These are phyloP conservation scores for Tilletiopsis washingtonensis DNA, from an alignment of 1,284 basidiomycete genomes.

Conservation along the genomic window DNA sequence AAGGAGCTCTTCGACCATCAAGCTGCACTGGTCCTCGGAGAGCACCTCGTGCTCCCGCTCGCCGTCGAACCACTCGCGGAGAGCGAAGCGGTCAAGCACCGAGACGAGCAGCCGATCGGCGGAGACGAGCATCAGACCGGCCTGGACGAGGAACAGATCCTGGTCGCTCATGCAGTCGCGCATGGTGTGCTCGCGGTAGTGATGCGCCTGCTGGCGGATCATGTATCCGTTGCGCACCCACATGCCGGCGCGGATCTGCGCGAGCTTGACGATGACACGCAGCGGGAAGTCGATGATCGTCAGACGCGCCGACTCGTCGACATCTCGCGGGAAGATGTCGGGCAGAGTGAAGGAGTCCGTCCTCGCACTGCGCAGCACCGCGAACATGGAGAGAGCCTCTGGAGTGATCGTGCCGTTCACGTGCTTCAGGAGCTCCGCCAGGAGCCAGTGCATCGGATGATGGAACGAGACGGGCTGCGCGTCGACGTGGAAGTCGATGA, in stretches of 20 bases:
- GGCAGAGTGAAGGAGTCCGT: slow-evolving; percentile 6
- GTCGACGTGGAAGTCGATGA: slow-evolving; percentile 54
- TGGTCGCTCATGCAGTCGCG: slow-evolving; percentile 95
- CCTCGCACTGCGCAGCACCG: not conserved
- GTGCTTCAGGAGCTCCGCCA: slow-evolving; percentile 76
- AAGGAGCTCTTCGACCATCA: slow-evolving; percentile 86
- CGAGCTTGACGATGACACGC: slow-evolving; percentile 54
- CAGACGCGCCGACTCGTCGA: slow-evolving; percentile 28
- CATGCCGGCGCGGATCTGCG: slow-evolving; percentile 86
- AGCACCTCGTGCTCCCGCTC: slow-evolving; percentile 53
- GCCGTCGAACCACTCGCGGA: slow-evolving; percentile 64
- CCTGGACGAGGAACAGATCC: slow-evolving; percentile 85
- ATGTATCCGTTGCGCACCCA: slow-evolving; percentile 98
- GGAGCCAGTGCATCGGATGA: slow-evolving; percentile 83
- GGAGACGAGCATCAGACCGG: slow-evolving; percentile 61
- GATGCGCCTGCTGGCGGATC: slow-evolving; percentile 87
- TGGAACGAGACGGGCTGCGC: slow-evolving; percentile 64
- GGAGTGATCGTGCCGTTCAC: slow-evolving; percentile 7
- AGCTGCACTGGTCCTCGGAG: slow-evolving; percentile 64
- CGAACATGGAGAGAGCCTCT: slow-evolving; percentile 1
- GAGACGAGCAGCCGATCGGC: slow-evolving; percentile 73
- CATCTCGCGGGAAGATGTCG: slow-evolving; percentile 14
- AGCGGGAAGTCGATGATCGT: slow-evolving; percentile 38
- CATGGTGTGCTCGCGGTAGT: slow-evolving; percentile 92
- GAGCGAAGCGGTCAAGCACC: slow-evolving; percentile 80